Base-by-base conservation (phyloP, 2,329 filamentous ascomycete species). In the Nemania diffusa region DNA sequence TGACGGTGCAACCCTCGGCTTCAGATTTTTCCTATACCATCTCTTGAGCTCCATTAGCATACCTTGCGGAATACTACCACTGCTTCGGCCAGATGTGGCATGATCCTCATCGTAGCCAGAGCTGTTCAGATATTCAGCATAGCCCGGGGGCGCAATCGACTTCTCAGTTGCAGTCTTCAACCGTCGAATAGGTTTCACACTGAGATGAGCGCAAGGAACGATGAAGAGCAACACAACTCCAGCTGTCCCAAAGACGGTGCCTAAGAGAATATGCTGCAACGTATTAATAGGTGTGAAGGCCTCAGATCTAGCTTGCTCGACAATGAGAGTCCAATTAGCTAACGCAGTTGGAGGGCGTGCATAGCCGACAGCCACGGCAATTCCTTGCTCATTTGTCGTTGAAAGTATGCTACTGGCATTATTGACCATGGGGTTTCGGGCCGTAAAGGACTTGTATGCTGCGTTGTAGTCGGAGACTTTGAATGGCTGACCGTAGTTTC, bases 191-290 rank as follows among this genome's bases (percentile, higher is more conserved):
- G 94, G 94, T 71, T 90, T 83, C 53, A 96, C 93, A 56, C 92
- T 92, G 67, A 91, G 87, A 76, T 97, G 94, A 1, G 94, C 93
- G 42, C 94, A 88, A 0, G 94, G 93, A 42, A 94, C 86, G 2
- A 93, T 85, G 1, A 97, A 77, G 8, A 97, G 69, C 2, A 94
- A 77, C 58, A 97, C 87, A 4, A 91, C 84, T 0, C 91, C 94
- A 13, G 90, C 86, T 0, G 93, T 95, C 0, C 91, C 92, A 76
- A 97, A 97, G 0, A 97, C 91, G 68, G 93, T 97, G 5, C 89
- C 92, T 1, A 97, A 80, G 1, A 97, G 86, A 57, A 97, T 92
- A 55, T 91, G 90, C 22, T 92, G 88, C n/a, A 97, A 83, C 22
- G 88, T 89, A 29, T 84, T 80, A 64, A 97, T 94, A 0, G 94